phyloP scores from a whole-genome alignment of 2,329 filamentous ascomycete species.

The Fusarium sarcochroum region DNA sequence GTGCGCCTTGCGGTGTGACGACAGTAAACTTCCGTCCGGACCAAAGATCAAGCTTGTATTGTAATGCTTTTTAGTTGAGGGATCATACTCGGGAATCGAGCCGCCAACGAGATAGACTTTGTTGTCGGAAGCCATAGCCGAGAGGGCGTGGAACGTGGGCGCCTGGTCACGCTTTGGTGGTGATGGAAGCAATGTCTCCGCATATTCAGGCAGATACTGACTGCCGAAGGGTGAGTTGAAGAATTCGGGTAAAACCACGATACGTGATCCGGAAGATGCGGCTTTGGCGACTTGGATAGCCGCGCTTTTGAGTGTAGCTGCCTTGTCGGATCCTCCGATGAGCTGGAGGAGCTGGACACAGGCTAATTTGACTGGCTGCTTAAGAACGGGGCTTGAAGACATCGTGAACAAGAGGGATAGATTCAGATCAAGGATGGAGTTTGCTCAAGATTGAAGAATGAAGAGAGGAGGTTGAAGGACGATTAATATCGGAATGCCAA shows the following conservation, averaged over 20 bases:
- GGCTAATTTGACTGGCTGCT: slow-evolving; percentile 81
- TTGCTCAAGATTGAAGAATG: background rate
- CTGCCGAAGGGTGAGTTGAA: slow-evolving; percentile 98
- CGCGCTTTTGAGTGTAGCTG: slow-evolving; percentile 83
- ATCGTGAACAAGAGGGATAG: background rate
- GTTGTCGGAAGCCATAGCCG: slow-evolving; percentile 81
- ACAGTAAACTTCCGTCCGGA: slow-evolving; percentile 82
- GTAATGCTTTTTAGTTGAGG: slow-evolving; percentile 75
- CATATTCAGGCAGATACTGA: slow-evolving; percentile 88
- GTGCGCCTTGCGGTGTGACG: slow-evolving; percentile 90
- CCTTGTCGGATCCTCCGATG: slow-evolving; percentile 83
- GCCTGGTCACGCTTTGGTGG: slow-evolving; percentile 78
- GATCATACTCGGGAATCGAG: slow-evolving; percentile 86
- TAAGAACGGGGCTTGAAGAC: slow-evolving; percentile 64
- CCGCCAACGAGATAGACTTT: slow-evolving; percentile 87
- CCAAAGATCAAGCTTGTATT: slow-evolving; percentile 90
- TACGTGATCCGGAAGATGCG: slow-evolving; percentile 78
- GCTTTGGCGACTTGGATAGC: slow-evolving; percentile 86
- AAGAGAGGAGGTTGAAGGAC: background rate
- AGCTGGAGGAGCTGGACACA: slow-evolving; percentile 87
- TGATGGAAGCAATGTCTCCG: slow-evolving; percentile 82
- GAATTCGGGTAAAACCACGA: slow-evolving; percentile 94
- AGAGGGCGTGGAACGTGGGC: slow-evolving; percentile 87
- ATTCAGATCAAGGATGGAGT: no score
- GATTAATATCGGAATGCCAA: background rate